Conservation (phyloP, 2,329 filamentous ascomycete genomes). For the Fusarium gaditjirri region DNA sequence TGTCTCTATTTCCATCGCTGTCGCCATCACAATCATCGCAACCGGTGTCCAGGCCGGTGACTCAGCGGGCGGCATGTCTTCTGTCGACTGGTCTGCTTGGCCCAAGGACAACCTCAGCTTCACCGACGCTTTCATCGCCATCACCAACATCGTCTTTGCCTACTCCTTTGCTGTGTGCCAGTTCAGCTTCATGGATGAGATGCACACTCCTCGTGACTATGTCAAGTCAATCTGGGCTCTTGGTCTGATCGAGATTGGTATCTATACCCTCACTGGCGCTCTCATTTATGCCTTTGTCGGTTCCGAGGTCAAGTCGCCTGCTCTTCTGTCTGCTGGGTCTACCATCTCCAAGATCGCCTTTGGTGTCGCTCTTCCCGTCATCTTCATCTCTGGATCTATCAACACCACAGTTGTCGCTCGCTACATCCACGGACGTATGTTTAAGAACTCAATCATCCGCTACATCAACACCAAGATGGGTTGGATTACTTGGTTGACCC, state of each 20-base stretch:
- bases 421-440: slow-evolving; percentile 59
- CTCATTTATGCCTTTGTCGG: slow-evolving; percentile 78
- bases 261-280: slow-evolving; percentile 74
- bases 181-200: slow-evolving; percentile 65
- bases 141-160: slow-evolving; percentile 77
- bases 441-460: slow-evolving; percentile 55
- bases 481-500: slow-evolving; percentile 66
- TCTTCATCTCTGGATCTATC: slow-evolving; percentile 79
- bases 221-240: slow-evolving; percentile 69
- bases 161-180: slow-evolving; percentile 68
- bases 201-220: slow-evolving; percentile 60
- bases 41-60: slow-evolving; percentile 61
- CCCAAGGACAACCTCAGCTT: slow-evolving; percentile 59
- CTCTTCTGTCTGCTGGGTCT: slow-evolving; percentile 71
- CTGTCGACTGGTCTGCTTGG: slow-evolving; percentile 57
- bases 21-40: slow-evolving; percentile 73
- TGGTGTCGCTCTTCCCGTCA: slow-evolving; percentile 76
- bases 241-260: slow-evolving; percentile 68
- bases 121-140: slow-evolving; percentile 66
- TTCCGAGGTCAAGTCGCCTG: slow-evolving; percentile 70
- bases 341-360: slow-evolving; percentile 74
- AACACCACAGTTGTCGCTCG: slow-evolving; percentile 63
- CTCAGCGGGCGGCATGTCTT: slow-evolving; percentile 46
- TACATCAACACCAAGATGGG: slow-evolving; percentile 61
- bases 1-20: slow-evolving; percentile 70